Percentiles rank a stretch among this genome's conserved stretches.
phyloP scores from a whole-genome alignment of 2,329 filamentous ascomycete genomes.

The Cladorrhinum sp. region DNA sequence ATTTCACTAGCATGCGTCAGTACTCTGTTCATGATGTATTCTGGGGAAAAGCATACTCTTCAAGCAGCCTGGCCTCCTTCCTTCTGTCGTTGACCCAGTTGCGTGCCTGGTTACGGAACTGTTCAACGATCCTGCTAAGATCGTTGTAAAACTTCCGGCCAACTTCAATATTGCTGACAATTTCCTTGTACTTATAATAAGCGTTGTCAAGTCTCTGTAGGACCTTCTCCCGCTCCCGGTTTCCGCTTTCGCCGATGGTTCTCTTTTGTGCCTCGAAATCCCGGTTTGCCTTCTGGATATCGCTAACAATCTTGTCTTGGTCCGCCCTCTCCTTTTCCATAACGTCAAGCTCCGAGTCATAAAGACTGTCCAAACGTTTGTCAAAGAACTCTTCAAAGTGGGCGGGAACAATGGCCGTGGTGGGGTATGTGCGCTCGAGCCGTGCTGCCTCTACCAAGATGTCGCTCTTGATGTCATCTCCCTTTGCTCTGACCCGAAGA shows the following conservation, averaged over 20 bases:
- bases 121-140: constrained; percentile 77
- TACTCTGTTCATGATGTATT: constrained; percentile 17
- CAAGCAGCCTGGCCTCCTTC: constrained; percentile 74
- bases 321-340: constrained; percentile 70
- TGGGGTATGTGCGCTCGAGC: constrained; percentile 80
- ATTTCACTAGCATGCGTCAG: constrained; percentile 41
- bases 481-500: constrained; percentile 73
- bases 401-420: constrained; percentile 77
- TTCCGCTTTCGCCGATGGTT: constrained; percentile 57
- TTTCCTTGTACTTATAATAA: constrained; percentile 95
- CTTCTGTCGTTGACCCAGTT: constrained; percentile 78
- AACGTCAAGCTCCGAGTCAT: constrained; percentile 73
- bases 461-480: constrained; percentile 84
- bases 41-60: constrained; percentile 56
- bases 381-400: constrained; percentile 94
- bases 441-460: constrained; percentile 80
- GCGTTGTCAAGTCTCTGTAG: constrained; percentile 86
- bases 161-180: constrained; percentile 85
- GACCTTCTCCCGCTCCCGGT: constrained; percentile 76
- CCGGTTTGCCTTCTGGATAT: constrained; percentile 71
- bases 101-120: constrained; percentile 74
- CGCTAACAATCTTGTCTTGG: constrained; percentile 67
- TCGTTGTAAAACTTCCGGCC: constrained; percentile 98
- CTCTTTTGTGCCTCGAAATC: constrained; percentile 73
- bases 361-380: constrained; percentile 68